A percentile compares a stretch with the other conserved stretches of the same genome.
Conservation (phyloP, 2,329 filamentous ascomycete genomes). For the Blastomyces emzantsi region DNA sequence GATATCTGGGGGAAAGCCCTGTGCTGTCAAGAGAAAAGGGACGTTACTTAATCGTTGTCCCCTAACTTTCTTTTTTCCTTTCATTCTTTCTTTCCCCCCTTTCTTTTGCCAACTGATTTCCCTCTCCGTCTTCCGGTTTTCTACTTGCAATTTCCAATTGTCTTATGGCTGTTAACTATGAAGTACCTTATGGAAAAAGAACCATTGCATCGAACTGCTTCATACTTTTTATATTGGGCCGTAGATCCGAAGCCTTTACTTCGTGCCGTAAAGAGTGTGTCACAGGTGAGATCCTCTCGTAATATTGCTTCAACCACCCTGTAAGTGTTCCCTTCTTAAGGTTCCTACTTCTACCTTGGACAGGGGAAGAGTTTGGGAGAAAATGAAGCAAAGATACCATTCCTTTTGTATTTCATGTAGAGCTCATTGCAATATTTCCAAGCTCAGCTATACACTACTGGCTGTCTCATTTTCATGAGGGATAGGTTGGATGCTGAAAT, state of each 20-base stretch:
- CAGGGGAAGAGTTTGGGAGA: too few species aligned
- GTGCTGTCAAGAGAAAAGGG: constrained; percentile 64
- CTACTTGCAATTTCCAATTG: neutral
- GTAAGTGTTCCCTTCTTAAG: neutral
- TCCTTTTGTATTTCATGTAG: too few species aligned
- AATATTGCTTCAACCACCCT: neutral
- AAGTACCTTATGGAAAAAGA: neutral
- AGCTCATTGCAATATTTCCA: too few species aligned
- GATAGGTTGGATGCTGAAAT: too few species aligned
- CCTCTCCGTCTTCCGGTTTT: neutral
- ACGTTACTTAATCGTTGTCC: constrained; percentile 79
- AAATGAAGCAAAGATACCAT: too few species aligned
- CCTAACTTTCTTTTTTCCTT: constrained; percentile 6
- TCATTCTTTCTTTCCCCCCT: neutral
- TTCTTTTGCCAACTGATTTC: neutral
- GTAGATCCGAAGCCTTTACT: neutral
- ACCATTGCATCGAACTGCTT: neutral
- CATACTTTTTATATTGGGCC: neutral
- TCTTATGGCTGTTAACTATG: neutral
- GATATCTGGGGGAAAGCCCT: constrained; percentile 88
- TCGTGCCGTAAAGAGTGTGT: neutral
- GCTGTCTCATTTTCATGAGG: too few species aligned
- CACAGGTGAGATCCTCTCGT: too few species aligned
- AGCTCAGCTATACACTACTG: too few species aligned
- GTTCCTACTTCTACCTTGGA: too few species aligned